Base-by-base conservation (phyloP, 345 rosid genomes). In the Aquilaria sinensis region DNA sequence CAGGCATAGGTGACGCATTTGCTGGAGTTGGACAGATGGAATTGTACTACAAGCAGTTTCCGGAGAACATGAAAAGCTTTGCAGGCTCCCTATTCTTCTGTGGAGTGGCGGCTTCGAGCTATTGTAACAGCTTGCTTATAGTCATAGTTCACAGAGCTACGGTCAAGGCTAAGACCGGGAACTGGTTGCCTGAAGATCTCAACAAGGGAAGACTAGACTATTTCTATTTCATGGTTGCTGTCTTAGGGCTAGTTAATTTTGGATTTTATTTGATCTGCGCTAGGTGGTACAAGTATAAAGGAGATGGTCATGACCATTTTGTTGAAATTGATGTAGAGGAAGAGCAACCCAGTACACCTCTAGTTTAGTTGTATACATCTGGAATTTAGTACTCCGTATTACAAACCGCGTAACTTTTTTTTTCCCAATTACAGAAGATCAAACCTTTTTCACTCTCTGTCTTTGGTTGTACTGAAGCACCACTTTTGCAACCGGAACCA, bases 121-220 rank as follows among this genome's bases (percentile, higher is more conserved):
- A 75, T 63, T 65, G 67, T 9, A 75, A 72, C 56, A 67, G 55
- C 58, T 75, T 75, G 41, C 33, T 71, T 69, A 47, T 75, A 60
- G 71, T 75, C 1, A 66, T 68, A 0, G 75, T 75, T 46, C 75
- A 71, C 41, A 62, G 66, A 37, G 52, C 34, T 9, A 75, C 79
- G 3, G 65, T 62, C 45, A 60, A 60, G 10, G 47, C 52, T 51
- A 51, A 64, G 0, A 45, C 72, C 3, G 75, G 72, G 31, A 67
- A 68, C 33, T 75, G 79, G 79, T 66, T 75, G 16, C 67, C 73
- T 67, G 71, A 71, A 72, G 68, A 49, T 49, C 69, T 80, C 50
- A 80, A 77, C 67, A 70, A 74, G 67, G 84, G 68, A 11, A 77
- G 56, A 67, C 32, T 80, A 67, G 77, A 80, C 61, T 71, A 80